Percentiles rank a stretch among this genome's conserved stretches.
phyloP scores from a whole-genome alignment of 2,329 filamentous ascomycete species.

The Exophiala xenobiotica region DNA sequence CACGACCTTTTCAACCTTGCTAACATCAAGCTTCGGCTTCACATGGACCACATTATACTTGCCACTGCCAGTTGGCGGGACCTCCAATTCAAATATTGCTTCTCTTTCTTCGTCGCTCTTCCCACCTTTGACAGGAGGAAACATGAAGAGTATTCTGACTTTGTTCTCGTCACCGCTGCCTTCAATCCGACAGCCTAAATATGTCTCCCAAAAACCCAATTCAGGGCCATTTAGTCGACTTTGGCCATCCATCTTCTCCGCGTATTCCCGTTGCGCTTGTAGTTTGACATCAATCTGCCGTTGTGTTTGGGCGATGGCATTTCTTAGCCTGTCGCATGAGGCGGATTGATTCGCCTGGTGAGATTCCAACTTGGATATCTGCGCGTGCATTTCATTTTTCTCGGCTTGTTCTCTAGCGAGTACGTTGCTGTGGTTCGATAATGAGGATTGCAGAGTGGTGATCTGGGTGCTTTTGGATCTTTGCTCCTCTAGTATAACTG shows the following conservation, averaged over 20 bases:
- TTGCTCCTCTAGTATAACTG: constrained; percentile 70
- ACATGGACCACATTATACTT: constrained; percentile 84
- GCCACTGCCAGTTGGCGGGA: constrained; percentile 64
- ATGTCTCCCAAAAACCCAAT: constrained; percentile 92
- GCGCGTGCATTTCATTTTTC: constrained; percentile 61
- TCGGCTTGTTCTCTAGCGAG: constrained; percentile 43
- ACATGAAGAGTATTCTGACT: constrained; percentile 85
- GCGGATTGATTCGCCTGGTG: constrained; percentile 57
- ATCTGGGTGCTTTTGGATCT: constrained; percentile 68
- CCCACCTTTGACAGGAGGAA: constrained; percentile 69
- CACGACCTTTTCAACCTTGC: constrained; percentile 55
- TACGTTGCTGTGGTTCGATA: constrained; percentile 27
- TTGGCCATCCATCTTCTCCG: constrained; percentile 76
- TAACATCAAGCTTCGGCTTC: constrained; percentile 63
- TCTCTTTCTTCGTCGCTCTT: constrained; percentile 60
- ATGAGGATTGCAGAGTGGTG: constrained; percentile 51
- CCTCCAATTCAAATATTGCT: constrained; percentile 80
- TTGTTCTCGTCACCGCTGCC: constrained; percentile 80
- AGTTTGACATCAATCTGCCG: constrained; percentile 47
- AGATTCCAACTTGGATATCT: constrained; percentile 56
- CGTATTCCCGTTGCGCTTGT: constrained; percentile 50
- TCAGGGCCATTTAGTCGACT: constrained; percentile 87
- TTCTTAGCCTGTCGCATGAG: constrained; percentile 56
- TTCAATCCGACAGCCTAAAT: constrained; percentile 84
- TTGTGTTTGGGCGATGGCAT: constrained; percentile 54